These are phyloP conservation scores for Rhodosorus marinus DNA, from an alignment of 23 red algal species.

Conservation along the genomic window DNA sequence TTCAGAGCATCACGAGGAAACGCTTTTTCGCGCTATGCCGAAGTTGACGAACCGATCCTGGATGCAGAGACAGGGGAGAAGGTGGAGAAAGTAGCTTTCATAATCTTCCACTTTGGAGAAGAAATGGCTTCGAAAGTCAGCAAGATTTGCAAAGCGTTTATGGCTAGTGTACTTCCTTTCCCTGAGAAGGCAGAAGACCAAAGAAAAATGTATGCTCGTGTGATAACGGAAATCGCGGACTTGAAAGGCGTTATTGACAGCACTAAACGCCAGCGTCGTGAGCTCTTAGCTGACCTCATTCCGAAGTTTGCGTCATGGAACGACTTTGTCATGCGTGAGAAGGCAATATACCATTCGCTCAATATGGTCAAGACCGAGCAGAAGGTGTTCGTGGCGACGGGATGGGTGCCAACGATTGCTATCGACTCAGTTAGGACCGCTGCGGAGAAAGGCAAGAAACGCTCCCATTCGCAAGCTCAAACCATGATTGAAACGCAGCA, in stretches of 20 bases:
- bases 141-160: constrained; percentile 79
- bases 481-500: constrained; percentile 65
- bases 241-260: constrained; percentile 50
- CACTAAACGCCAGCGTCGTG: constrained; percentile 19
- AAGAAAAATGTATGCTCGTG: constrained; percentile 12
- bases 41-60: constrained; percentile 25
- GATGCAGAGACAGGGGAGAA: constrained; percentile 24
- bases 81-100: constrained; percentile 56
- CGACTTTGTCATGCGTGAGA: constrained; percentile 60
- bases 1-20: constrained; percentile 90
- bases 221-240: constrained; percentile 15
- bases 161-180: constrained; percentile 53
- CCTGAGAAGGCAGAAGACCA: constrained; percentile 31
- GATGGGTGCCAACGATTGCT: constrained; percentile 40
- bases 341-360: constrained; percentile 75
- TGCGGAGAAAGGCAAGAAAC: constrained; percentile 20
- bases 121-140: constrained; percentile 56
- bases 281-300: constrained; percentile 33
- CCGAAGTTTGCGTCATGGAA: constrained; percentile 44
- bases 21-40: constrained; percentile 29
- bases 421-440: constrained; percentile 33
- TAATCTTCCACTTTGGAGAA: constrained; percentile 70
- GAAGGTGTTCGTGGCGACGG: constrained; percentile 67
- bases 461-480: constrained; percentile 50
- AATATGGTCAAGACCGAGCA: constrained; percentile 80